Evolutionary conservation across 805 yeast species (phyloP).

Genomic region (Kazachstania taianensis): DNA sequence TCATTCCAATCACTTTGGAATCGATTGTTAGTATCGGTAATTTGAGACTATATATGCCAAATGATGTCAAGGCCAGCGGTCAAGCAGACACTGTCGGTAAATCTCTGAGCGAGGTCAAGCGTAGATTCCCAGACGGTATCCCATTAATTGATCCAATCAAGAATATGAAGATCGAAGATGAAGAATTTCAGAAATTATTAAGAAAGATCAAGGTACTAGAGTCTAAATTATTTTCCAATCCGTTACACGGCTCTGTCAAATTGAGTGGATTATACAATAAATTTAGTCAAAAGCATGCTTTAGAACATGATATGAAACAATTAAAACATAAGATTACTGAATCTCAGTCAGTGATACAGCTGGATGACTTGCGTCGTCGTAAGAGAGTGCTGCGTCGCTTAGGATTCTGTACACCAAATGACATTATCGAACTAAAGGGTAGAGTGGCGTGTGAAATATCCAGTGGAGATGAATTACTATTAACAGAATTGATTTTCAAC

Average conservation of each 20-base stretch:
- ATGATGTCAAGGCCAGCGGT: constrained; percentile 54
- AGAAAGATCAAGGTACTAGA: constrained; percentile 79
- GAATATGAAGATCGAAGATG: constrained; percentile 86
- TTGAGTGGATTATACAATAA: constrained; percentile 52
- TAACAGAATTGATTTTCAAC: constrained; percentile 89
- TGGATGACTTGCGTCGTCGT: constrained; percentile 88
- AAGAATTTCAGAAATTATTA: constrained; percentile 58
- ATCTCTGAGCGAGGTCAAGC: constrained; percentile 68
- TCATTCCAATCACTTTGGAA: constrained; percentile 75
- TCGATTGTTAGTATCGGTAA: constrained; percentile 70
- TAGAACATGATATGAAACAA: constrained; percentile 48
- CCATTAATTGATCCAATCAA: constrained; percentile 87
- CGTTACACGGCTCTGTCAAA: constrained; percentile 51
- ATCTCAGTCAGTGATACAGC: constrained; percentile 84
- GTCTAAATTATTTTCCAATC: constrained; percentile 59
- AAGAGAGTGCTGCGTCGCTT: constrained; percentile 86
- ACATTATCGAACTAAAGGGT: constrained; percentile 91
- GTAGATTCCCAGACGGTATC: constrained; percentile 81
- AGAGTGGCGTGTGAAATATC: constrained; percentile 95
- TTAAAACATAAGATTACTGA: constrained; percentile 60
- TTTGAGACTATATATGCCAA: constrained; percentile 71
- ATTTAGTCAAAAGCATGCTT: constrained; percentile 53
- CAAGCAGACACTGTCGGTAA: constrained; percentile 54
- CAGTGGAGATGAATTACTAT: constrained; percentile 71
- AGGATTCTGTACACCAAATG: constrained; percentile 78